Conservation (phyloP, 108 stramenopile species). For the Epipyxis sp. region DNA sequence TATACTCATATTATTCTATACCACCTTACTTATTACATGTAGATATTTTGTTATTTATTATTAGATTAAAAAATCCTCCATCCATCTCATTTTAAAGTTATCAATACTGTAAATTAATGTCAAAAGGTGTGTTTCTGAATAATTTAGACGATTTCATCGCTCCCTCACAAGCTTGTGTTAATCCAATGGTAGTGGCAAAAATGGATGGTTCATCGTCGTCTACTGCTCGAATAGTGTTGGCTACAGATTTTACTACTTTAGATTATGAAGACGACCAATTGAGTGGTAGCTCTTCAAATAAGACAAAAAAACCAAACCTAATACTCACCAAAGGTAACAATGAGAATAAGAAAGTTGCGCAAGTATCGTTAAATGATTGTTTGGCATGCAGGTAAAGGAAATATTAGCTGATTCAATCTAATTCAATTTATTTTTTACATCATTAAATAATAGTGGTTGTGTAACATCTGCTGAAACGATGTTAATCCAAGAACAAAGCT, state of each 20-base stretch:
- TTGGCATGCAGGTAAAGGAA: conserved; percentile 77
- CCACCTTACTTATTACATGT: no score
- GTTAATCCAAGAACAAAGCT: conserved; percentile 81
- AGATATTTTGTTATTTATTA: no score
- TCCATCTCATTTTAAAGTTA: no score
- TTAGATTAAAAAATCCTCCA: no score
- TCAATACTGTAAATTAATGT: no score
- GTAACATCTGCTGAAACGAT: conserved; percentile 98
- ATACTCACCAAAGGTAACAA: conserved; percentile 36
- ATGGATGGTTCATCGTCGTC: not conserved
- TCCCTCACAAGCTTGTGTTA: conserved; percentile 61
- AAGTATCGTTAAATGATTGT: conserved; percentile 89
- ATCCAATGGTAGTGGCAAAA: conserved; percentile 48
- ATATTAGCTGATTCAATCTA: not conserved
- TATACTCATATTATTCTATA: no score
- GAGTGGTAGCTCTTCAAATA: no score
- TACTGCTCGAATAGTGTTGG: conserved; percentile 19
- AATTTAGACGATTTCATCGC: conserved; percentile 62
- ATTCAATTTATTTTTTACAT: not conserved
- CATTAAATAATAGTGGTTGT: conserved; percentile 87
- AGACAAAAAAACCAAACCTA: conserved; percentile 58
- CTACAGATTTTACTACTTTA: conserved; percentile 26
- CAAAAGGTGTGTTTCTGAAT: conserved; percentile 48
- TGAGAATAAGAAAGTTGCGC: conserved; percentile 35
- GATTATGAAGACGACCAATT: conserved; percentile 35